Evolutionary conservation across 2,329 filamentous ascomycete species (phyloP).

Genomic region (Lecanosticta acicola): DNA sequence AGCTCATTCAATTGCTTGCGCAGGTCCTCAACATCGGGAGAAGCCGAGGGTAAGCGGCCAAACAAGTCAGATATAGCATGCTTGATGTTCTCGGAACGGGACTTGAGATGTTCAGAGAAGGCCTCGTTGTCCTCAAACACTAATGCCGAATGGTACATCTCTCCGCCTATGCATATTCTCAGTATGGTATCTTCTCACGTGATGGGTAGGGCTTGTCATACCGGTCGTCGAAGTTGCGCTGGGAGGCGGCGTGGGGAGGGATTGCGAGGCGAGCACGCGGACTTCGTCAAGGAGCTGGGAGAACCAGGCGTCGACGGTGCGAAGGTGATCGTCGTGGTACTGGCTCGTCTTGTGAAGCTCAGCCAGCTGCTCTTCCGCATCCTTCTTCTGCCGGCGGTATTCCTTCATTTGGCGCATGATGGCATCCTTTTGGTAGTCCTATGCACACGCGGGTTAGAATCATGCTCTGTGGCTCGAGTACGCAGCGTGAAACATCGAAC

Average conservation of each 20-base stretch:
- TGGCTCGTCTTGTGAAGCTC: constrained; percentile 71
- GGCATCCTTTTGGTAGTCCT: constrained; percentile 93
- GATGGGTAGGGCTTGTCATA: constrained; percentile 24
- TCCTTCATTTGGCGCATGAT: constrained; percentile 97
- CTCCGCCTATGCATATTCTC: constrained; percentile 30
- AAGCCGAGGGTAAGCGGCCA: constrained; percentile 42
- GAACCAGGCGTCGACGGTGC: constrained; percentile 89
- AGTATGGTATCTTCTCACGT: constrained; percentile 28
- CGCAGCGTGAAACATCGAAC: not conserved
- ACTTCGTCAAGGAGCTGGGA: constrained; percentile 60
- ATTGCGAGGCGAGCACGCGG: constrained; percentile 38
- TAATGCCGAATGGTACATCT: constrained; percentile 46
- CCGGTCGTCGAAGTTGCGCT: constrained; percentile 27
- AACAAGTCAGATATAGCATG: constrained; percentile 67
- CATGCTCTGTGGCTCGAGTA: not conserved
- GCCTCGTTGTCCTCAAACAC: constrained; percentile 51
- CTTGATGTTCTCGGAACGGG: constrained; percentile 71
- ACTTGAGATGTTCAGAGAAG: constrained; percentile 75
- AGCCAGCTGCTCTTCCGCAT: constrained; percentile 72
- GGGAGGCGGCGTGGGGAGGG: constrained; percentile 27
- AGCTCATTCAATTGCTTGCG: constrained; percentile 70
- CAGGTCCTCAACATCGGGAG: constrained; percentile 65
- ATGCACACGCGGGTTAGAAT: constrained; percentile 20
- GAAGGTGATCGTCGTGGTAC: constrained; percentile 88
- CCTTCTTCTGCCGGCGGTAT: constrained; percentile 84